Evolutionary conservation across 192 early-diverging fungal species (phyloP).

Genomic region (Tieghemiomyces parasiticus): DNA sequence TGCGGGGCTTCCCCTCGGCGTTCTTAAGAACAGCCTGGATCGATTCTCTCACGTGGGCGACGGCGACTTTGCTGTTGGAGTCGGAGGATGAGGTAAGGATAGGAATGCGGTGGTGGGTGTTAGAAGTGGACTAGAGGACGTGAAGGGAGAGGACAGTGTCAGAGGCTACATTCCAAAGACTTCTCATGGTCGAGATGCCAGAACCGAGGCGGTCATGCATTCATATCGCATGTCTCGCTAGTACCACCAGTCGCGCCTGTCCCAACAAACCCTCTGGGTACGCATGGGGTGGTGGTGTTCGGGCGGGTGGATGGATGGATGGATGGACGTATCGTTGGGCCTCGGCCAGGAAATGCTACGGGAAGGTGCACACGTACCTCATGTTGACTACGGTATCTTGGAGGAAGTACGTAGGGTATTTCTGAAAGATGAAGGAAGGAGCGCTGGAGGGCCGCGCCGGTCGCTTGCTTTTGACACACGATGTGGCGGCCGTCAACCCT

Average conservation of each 20-base stretch:
- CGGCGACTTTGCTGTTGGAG: conserved; percentile 60
- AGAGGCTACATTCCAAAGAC: not conserved
- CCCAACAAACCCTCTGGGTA: no score
- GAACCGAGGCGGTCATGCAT: not conserved
- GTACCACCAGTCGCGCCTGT: no score
- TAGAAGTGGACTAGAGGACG: not conserved
- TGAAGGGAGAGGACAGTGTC: not conserved
- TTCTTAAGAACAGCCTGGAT: conserved; percentile 48
- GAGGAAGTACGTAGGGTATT: no score
- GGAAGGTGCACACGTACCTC: not conserved
- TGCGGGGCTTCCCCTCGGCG: conserved; percentile 83
- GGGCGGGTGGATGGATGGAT: conserved; percentile 6
- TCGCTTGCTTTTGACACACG: no score
- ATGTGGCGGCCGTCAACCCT: no score
- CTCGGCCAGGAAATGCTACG: not conserved
- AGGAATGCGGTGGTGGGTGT: no score
- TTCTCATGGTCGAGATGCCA: not conserved
- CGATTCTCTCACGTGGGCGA: conserved; percentile 74
- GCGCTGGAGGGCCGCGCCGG: no score
- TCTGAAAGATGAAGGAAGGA: no score
- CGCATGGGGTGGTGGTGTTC: not conserved
- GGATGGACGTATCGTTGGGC: not conserved
- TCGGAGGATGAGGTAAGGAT: not conserved
- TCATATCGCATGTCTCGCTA: not conserved
- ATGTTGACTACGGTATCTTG: not conserved